Evolutionary conservation across 2,329 filamentous ascomycete species (phyloP).

Genomic region (Coleophoma crateriformis): DNA sequence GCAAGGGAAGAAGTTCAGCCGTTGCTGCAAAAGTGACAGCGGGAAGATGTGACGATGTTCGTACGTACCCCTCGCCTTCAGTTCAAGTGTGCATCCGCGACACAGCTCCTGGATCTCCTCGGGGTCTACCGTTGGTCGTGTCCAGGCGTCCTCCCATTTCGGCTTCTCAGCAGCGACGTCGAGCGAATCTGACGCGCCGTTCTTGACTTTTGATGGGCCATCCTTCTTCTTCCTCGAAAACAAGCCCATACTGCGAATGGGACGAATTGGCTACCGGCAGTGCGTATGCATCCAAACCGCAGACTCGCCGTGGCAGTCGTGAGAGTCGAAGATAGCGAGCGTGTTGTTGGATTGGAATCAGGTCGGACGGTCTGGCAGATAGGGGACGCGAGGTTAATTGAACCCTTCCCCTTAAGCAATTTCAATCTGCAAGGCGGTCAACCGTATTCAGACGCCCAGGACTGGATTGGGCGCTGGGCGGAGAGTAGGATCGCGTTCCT

Average conservation of each 20-base stretch:
- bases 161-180: conserved; percentile 58
- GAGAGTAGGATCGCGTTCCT: too few relatives aligned
- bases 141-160: conserved; percentile 84
- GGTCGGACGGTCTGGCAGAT: neutral
- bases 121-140: conserved; percentile 73
- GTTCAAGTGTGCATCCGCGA: conserved; percentile 77
- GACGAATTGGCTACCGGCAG: neutral
- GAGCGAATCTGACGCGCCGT: conserved; percentile 48
- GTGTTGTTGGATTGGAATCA: neutral
- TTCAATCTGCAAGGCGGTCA: too few relatives aligned
- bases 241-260: conserved; percentile 11
- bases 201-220: conserved; percentile 56
- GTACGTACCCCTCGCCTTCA: conserved; percentile 84
- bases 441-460: too few relatives aligned
- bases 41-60: conserved; percentile 9
- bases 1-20: conserved; percentile 17
- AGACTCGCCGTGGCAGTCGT: neutral
- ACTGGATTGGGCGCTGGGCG: too few relatives aligned
- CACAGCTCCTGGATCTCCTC: conserved; percentile 90
- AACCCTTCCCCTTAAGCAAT: too few relatives aligned
- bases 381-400: too few relatives aligned
- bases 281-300: neutral
- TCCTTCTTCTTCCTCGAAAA: conserved; percentile 59
- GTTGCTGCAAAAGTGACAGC: conserved; percentile 4
- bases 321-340: neutral